Evolutionary conservation across 2,329 filamentous ascomycete genomes (phyloP), one percentile per base, ranked within the genome.

Genomic region (Acrodontium crateriforme): DNA sequence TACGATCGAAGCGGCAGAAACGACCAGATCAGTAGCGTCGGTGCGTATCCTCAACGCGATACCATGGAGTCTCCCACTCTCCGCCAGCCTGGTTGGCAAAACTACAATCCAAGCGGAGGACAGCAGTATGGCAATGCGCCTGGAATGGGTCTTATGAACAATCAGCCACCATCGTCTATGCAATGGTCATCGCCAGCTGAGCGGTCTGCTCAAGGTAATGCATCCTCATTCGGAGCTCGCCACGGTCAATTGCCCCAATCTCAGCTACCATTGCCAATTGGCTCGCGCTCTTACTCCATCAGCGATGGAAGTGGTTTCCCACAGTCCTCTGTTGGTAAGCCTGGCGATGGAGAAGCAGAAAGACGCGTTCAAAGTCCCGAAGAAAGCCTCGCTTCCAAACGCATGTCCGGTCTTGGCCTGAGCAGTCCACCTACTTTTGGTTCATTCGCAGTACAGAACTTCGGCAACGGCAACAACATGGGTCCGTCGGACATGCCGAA

Each of bases 1-100:
- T 35, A 38, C 31, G 38, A 39, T 11, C 31, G 39, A 16, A 13
- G 25, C 11, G 28, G 28, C 19, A 23, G 24, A 14, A 28, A 28
- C 21, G 32, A 35, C 16, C 29, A 37, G 16, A 21, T 19, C 23
- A n/a, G n/a, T n/a, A n/a, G n/a, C n/a, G n/a, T n/a, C n/a, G n/a
- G n/a, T n/a, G n/a, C n/a, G n/a, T n/a, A n/a, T n/a, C 18, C 17
- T 19, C 24, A 19, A 23, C 16, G 18, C 17, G 14, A 24, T 14
- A 18, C 22, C 32, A 24, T 34, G 25, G 20, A 20, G 10, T 27
- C 25, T 16, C 25, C 18, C 13, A 13, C 7, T 10, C 9, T 7
- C n/a, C 10, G 8, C 25, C 12, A 10, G 14, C 22, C 19, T 7
- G 25, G 29, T 15, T 9, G 27, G 15, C 18, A 21, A 21, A 13